Evolutionary conservation across 2,329 filamentous ascomycete genomes (phyloP).

Genomic region (Colletotrichum somersetense): DNA sequence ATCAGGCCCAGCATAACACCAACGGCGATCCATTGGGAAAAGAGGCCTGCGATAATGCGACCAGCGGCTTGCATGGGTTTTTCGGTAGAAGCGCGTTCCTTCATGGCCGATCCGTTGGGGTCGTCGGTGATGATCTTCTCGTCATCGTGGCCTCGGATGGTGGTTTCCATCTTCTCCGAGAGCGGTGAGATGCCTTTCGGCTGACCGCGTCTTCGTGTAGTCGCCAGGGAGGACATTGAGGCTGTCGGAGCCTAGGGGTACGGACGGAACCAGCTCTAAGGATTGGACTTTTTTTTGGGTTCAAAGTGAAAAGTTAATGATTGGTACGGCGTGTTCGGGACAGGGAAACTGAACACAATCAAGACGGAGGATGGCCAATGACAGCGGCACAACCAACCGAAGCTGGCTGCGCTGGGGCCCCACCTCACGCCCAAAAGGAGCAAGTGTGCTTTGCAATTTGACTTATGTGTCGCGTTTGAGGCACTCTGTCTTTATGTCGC

Average conservation of each 20-base stretch:
- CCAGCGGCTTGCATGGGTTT: constrained; percentile 51
- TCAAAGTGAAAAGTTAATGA: constrained; percentile 3
- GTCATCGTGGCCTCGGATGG: constrained; percentile 12
- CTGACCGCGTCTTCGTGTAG: constrained; percentile 55
- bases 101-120: constrained; percentile 18
- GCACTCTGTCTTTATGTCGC: neutral
- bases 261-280: neutral
- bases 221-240: constrained; percentile 60
- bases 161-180: constrained; percentile 39
- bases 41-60: constrained; percentile 68
- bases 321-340: constrained; percentile 6
- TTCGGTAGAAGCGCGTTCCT: constrained; percentile 16
- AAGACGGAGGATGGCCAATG: constrained; percentile 22
- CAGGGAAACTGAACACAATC: constrained; percentile 14
- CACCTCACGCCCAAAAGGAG: neutral
- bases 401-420: constrained; percentile 9
- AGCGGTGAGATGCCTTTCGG: constrained; percentile 41
- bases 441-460: neutral
- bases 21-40: constrained; percentile 73
- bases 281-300: constrained; percentile 8
- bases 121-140: constrained; percentile 6
- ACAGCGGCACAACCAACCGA: constrained; percentile 10
- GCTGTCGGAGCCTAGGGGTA: constrained; percentile 24
- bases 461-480: neutral
- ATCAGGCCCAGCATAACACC: constrained; percentile 84